Percentiles rank a stretch among this genome's conserved stretches.
These are phyloP conservation scores for Phanerochaete carnosa DNA, from an alignment of 768 basidiomycete genomes.

Conservation along the genomic window DNA sequence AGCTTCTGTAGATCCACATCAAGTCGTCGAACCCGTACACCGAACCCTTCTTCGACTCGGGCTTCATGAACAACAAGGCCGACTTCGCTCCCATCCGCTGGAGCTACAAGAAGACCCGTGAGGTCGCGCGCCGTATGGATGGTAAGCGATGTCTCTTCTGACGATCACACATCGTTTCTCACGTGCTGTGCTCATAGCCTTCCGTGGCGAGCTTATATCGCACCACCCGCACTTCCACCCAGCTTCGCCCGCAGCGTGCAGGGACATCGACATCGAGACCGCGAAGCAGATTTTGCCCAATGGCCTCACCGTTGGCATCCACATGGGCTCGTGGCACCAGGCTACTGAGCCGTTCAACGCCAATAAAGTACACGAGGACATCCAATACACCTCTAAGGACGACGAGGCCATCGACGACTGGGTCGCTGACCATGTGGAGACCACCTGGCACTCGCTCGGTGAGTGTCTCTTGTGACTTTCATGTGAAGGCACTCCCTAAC, in stretches of 20 bases:
- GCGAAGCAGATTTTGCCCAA: constrained; percentile 60
- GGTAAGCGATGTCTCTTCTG: constrained; percentile 29
- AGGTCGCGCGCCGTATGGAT: constrained; percentile 70
- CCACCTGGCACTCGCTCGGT: constrained; percentile 73
- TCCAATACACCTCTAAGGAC: constrained; percentile 65
- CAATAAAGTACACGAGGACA: constrained; percentile 57
- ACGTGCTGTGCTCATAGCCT: constrained; percentile 36
- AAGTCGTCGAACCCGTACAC: constrained; percentile 55
- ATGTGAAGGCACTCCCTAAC: background rate
- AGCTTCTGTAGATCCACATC: constrained; percentile 52
- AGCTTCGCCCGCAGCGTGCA: constrained; percentile 52
- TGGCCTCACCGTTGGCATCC: constrained; percentile 64
- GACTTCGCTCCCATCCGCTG: constrained; percentile 74
- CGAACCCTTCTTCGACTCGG: constrained; percentile 64
- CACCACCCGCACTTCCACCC: constrained; percentile 78
- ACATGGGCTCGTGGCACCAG: constrained; percentile 69
- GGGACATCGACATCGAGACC: constrained; percentile 66
- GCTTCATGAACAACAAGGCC: constrained; percentile 80
- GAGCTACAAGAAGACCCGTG: constrained; percentile 77
- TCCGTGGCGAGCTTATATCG: constrained; percentile 68
- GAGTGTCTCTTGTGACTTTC: constrained; percentile 14
- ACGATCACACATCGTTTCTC: background rate
- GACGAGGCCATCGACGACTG: constrained; percentile 72
- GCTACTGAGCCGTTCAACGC: constrained; percentile 53
- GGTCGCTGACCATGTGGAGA: constrained; percentile 70